Evolutionary conservation across 129 eudicot genomes (phyloP).

Genomic region (Saposhnikovia divaricata): DNA sequence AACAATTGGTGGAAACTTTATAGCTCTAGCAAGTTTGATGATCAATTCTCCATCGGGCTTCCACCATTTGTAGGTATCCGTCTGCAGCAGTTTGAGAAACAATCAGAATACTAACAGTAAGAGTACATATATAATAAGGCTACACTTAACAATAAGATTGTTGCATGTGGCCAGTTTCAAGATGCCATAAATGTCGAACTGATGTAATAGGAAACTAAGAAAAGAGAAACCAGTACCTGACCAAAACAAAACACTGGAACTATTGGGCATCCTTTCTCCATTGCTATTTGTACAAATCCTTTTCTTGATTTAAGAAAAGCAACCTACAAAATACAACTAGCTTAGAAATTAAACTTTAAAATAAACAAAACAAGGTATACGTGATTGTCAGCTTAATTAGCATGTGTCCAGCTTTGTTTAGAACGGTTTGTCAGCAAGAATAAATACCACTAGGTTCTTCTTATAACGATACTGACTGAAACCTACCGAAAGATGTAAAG

Average conservation of each 20-base stretch:
- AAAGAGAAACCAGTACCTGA: slow-evolving; percentile 39
- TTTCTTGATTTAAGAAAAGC: slow-evolving; percentile 63
- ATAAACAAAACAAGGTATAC: not conserved
- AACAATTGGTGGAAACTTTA: slow-evolving; percentile 66
- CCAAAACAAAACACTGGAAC: slow-evolving; percentile 96
- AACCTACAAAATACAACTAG: slow-evolving; percentile 30
- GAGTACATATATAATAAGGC: no score
- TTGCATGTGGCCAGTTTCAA: no score
- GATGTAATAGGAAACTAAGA: not conserved
- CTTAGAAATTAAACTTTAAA: not conserved
- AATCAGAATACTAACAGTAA: no score
- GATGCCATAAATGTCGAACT: not conserved
- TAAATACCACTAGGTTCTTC: not conserved
- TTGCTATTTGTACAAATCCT: slow-evolving; percentile 80
- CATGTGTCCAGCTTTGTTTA: not conserved
- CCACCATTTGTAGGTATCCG: slow-evolving; percentile 91
- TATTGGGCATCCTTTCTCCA: slow-evolving; percentile 68
- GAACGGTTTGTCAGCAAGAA: not conserved
- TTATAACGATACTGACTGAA: not conserved
- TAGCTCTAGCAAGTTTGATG: slow-evolving; percentile 55
- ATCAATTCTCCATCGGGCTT: slow-evolving; percentile 61
- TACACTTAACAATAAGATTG: no score
- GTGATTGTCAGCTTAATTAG: not conserved
- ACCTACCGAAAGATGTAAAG: not conserved
- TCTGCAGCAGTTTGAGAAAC: slow-evolving; percentile 31